phyloP scores from a whole-genome alignment of 306 rosid species.

The Vigna mungo region DNA sequence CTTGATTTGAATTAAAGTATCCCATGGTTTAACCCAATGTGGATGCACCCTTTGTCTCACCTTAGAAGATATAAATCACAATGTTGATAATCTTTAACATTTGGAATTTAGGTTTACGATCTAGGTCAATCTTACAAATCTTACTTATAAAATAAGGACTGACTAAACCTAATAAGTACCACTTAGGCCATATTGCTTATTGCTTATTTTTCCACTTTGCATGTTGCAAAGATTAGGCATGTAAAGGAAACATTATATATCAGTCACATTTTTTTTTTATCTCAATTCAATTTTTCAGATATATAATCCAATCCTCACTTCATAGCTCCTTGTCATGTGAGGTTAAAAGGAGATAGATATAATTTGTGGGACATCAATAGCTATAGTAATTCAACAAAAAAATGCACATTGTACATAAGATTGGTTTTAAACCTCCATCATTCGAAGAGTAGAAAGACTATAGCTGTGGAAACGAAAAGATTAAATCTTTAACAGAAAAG shows the following conservation, averaged over 20 bases:
- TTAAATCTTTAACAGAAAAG: constrained; percentile 25
- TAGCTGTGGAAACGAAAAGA: neutral
- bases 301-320: constrained; percentile 14
- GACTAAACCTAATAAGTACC: neutral
- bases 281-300: constrained; percentile 13
- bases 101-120: neutral
- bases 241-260: constrained; percentile 5
- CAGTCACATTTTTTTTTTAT: constrained; percentile 12
- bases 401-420: neutral
- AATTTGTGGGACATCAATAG: constrained; percentile 23
- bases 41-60: neutral
- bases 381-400: constrained; percentile 30
- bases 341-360: constrained; percentile 5
- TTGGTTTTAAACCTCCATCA: neutral
- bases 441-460: constrained; percentile 7
- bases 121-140: neutral
- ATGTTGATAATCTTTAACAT: neutral
- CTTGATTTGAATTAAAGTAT: neutral
- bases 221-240: neutral
- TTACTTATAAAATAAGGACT: neutral
- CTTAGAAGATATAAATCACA: neutral
- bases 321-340: neutral
- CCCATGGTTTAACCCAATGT: neutral
- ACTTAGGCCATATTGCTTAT: too few species aligned
- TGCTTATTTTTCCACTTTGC: neutral